Evolutionary conservation across 2,329 filamentous ascomycete species (phyloP).

Genomic region (Ascochyta koolunga): DNA sequence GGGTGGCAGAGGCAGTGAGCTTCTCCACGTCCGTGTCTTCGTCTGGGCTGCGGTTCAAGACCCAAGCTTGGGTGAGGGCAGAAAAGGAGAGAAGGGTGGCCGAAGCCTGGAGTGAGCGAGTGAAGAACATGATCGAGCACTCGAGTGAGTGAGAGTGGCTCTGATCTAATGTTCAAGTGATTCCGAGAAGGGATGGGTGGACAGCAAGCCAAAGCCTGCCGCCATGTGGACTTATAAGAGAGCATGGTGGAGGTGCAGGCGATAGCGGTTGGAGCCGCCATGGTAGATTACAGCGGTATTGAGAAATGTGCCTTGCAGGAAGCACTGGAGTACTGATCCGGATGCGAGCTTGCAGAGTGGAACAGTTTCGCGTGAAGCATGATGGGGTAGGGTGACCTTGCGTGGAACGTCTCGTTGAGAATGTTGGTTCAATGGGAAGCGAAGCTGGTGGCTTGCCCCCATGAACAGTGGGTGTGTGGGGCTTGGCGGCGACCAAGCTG

Average conservation of each 20-base stretch:
- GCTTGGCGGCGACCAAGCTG: constrained; percentile 31
- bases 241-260: constrained; percentile 6
- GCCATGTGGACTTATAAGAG: constrained; percentile 37
- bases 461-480: constrained; percentile 21
- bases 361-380: constrained; percentile 38
- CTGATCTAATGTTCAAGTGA: constrained; percentile 29
- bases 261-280: constrained; percentile 33
- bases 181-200: constrained; percentile 23
- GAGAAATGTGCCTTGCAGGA: constrained; percentile 47
- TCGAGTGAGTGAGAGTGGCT: constrained; percentile 42
- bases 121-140: constrained; percentile 45
- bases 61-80: constrained; percentile 23
- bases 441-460: constrained; percentile 22
- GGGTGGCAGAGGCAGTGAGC: background rate
- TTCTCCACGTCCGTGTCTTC: constrained; percentile 10
- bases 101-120: constrained; percentile 40
- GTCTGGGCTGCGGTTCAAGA: constrained; percentile 21
- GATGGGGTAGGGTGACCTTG: constrained; percentile 32
- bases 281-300: constrained; percentile 32
- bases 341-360: constrained; percentile 24
- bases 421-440: constrained; percentile 29
- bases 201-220: constrained; percentile 17
- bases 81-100: constrained; percentile 41
- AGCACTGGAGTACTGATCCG: constrained; percentile 36
- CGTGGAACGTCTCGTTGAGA: constrained; percentile 34